Conservation (phyloP, 176 grass and related monocot genomes). For the Triticum dicoccoides region DNA sequence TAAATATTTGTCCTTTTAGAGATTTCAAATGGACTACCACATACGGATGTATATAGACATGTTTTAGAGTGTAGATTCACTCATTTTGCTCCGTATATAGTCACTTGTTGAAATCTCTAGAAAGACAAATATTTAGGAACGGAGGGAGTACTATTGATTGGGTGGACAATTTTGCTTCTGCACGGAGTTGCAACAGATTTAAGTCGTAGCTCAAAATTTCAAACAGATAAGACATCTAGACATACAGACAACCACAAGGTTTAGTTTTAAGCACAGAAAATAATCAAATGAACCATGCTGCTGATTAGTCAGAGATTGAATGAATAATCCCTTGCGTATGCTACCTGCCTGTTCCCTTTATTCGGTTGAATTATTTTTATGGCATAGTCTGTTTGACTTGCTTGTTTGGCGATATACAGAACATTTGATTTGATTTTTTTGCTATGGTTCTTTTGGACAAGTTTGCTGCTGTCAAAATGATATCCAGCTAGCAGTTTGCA, state of each 20-base stretch:
- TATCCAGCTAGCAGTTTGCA: not conserved
- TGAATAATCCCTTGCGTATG: not conserved
- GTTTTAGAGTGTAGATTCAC: no score
- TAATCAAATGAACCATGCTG: not conserved
- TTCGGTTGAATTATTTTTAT: conserved; percentile 3
- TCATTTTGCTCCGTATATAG: no score
- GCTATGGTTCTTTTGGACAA: not conserved
- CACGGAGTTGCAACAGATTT: not conserved
- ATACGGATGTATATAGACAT: no score
- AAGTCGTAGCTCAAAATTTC: not conserved
- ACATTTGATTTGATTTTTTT: not conserved
- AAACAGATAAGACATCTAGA: no score
- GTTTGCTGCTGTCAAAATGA: conserved; percentile 6
- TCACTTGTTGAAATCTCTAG: no score
- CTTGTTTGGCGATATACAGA: not conserved
- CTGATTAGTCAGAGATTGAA: not conserved
- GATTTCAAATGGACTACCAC: no score
- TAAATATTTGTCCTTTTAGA: no score
- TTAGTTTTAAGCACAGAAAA: conserved; percentile 2
- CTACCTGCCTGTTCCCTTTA: not conserved
- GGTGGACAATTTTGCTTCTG: not conserved
- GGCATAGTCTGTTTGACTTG: not conserved
- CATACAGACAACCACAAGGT: not conserved
- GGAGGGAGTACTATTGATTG: not conserved
- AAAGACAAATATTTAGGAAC: no score